Evolutionary conservation across 2,329 filamentous ascomycete species (phyloP), one percentile per base, ranked within the genome.

Genomic region (Canariomyces notabilis): DNA sequence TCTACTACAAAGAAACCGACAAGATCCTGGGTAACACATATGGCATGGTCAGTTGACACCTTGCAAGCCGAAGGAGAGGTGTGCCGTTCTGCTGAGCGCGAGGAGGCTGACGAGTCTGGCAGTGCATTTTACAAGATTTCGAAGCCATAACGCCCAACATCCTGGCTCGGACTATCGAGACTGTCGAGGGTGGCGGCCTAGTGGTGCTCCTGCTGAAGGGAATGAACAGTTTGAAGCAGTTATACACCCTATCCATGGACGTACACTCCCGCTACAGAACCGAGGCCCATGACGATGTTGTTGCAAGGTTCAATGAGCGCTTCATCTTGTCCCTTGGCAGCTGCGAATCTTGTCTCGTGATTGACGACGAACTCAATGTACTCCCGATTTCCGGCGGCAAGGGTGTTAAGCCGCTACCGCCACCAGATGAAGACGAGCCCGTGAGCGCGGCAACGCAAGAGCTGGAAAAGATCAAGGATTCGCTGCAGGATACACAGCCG

Each of bases 1-100:
- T 93, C 48, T 98, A 95, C 76, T 98, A 98, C 75, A 98, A 98
- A 71, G 93, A 98, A 72, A 97, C 93, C 21, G 93, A 98, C 62
- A 97, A 96, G 75, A 96, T 98, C 62, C 70, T 97, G 46, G 93
- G 93, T 65, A 95, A 97, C 67, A 98, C 93, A 35, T 98, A 93
- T 64, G 91, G 91, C 64, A 96, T 96, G 88, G 53, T 57, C 4
- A 48, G 52, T 50, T 19, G 12, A 9, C 14, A 8, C 7, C 23
- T 6, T 18, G 9, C 5, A 9, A 11, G 16, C n/a, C 11, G 36
- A 8, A 16, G 20, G n/a, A 11, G n/a, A n/a, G n/a, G n/a, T n/a
- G n/a, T n/a, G n/a, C n/a, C n/a, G 14, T 23, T 7, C 9, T 42
- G 3, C 7, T 7, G 12, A 12, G 4, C 4, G 14, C 5, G n/a